Evolutionary conservation across 176 grass and related monocot genomes (phyloP), one percentile per base, ranked within the genome.

Genomic region (Rhynchospora breviuscula): DNA sequence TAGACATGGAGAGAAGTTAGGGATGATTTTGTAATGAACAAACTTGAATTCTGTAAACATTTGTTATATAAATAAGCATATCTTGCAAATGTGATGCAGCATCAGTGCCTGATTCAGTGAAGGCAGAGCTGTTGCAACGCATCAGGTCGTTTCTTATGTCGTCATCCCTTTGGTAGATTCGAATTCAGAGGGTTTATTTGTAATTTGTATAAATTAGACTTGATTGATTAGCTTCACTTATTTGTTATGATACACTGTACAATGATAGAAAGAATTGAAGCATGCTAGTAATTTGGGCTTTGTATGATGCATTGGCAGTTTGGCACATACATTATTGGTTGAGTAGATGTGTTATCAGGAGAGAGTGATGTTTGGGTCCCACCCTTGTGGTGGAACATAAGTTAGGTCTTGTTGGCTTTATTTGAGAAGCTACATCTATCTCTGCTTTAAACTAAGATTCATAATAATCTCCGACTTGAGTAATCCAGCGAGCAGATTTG

Each of bases 51-150:
- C n/a, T 11, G 35, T 63, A 80, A 25, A 53, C 43, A 46, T 45
- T 46, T 74, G 12, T 74, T 74, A 74, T 79, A 58, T 52, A 56
- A 81, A 65, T 81, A 65, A 63, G 17, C 11, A 15, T 10, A 65
- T 48, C 6, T 74, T 67, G 33, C 29, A 48, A 78, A 63, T 40
- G 51, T 94, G 72, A 73, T 89, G 80, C 88, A 99, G 96, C 89
- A 59, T 89, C 93, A 46, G 96, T 99, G 64, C 96, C 96, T 61
- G 91, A 93, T 86, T 87, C 96, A 3, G 96, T 99, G 57, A 99
- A 99, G 85, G 96, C 96, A 68, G 96, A 99, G 73, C 88, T 99
- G 15, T 89, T 99, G 80, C 96, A 93, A 68, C 88, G 91, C 5
- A 99, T 99, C 69, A 85, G 83, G 43, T 88, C 89, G 51, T 99